These are phyloP conservation scores for Combretum micranthum DNA, from an alignment of 345 rosid genomes.

Conservation along the genomic window DNA sequence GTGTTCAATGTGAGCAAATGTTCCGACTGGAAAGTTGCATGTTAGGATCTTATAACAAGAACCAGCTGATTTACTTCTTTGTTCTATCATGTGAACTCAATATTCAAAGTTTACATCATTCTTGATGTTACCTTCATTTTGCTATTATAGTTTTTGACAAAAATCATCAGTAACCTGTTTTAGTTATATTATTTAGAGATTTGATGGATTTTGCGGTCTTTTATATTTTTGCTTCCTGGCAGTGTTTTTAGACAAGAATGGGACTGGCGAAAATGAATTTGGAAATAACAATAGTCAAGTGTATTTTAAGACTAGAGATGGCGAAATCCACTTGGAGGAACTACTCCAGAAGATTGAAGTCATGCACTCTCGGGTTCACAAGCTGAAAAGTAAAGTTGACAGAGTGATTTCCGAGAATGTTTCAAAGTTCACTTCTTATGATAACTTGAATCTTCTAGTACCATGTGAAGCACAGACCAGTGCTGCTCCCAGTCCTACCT, in stretches of 20 bases:
- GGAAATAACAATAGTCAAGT: constrained; percentile 28
- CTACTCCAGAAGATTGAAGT: constrained; percentile 65
- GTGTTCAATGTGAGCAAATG: too few species aligned
- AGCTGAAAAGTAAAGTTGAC: constrained; percentile 58
- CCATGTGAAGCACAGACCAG: constrained; percentile 59
- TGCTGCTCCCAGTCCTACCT: constrained; percentile 76
- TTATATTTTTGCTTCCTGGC: constrained; percentile 16
- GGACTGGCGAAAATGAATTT: constrained; percentile 25
- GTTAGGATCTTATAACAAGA: too few species aligned
- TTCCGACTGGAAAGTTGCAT: too few species aligned
- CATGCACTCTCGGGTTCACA: constrained; percentile 52
- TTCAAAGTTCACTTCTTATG: constrained; percentile 78
- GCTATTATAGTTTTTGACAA: too few species aligned
- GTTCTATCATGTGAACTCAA: too few species aligned
- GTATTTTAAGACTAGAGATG: constrained; percentile 38
- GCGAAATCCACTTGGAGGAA: constrained; percentile 48
- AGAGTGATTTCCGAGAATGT: constrained; percentile 56
- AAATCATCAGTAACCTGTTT: not conserved
- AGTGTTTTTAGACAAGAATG: constrained; percentile 32
- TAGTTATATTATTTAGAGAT: not conserved
- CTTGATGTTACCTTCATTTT: too few species aligned
- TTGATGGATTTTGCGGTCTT: not conserved
- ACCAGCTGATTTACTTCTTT: too few species aligned
- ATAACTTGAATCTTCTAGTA: constrained; percentile 79
- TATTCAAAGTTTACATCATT: too few species aligned